Base-by-base conservation (phyloP, 2,329 filamentous ascomycete species). In the Pyricularia sp. region DNA sequence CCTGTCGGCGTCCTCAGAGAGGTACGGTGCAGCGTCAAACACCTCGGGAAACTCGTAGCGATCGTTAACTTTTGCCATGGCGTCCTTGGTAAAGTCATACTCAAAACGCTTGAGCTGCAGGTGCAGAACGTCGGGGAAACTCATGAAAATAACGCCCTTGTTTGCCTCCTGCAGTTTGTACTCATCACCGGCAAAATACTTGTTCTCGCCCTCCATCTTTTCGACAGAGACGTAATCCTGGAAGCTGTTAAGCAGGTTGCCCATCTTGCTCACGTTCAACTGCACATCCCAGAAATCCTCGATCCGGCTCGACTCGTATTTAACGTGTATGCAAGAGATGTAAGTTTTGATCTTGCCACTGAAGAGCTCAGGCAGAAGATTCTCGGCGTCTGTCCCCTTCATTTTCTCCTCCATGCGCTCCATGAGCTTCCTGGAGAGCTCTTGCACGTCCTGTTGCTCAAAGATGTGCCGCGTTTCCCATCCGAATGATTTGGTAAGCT, bases 281-380 rank as follows among this genome's bases (percentile, higher is more conserved):
- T 99, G 94, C 66, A 99, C 91, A 74, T 99, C 94, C 94, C 94
- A 99, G 75, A 97, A 99, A 71, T 99, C 96, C 75, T 99, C 94
- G 69, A 94, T 86, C 67, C 93, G 86, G 67, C 93, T 96, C 26
- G 92, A 97, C 78, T 97, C 93, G 78, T 96, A 99, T 71, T 96
- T 88, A 67, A 99, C 96, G 75, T 99, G 94, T 75, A 99, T 97
- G 78, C 96, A 99, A 26, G 91, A 96, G 69, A 99, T 96, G 76
- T 97, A 99, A 0, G 94, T 99, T 79, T 97, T 97, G 76, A 96
- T 93, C 77, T 97, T 97, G 65, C 94, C 96, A 66, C 94, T 93
- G 72, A 99, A 97, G 79, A 99, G 89, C 67, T 90, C 87, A 1
- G 93, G 87, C 9, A 99, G 81, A 2, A 92, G 89, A 70, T 93